These are phyloP conservation scores for Carex cristatella DNA, from an alignment of 176 grass and related monocot species.

Conservation along the genomic window DNA sequence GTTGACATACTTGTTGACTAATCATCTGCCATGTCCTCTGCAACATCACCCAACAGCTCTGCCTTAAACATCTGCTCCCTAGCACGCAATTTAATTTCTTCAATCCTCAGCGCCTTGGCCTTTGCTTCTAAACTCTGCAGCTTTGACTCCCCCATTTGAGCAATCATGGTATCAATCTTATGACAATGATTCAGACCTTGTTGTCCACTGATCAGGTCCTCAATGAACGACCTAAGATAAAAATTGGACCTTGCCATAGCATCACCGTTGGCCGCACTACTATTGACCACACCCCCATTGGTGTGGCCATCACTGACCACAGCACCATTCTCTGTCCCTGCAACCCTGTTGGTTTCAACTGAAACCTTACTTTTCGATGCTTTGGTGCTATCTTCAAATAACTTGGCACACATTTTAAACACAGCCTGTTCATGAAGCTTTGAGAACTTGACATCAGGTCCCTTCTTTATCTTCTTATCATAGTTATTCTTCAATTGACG, in stretches of 20 bases:
- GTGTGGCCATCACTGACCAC: not conserved
- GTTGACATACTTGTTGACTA: not conserved
- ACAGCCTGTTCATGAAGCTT: slow-evolving; percentile 2
- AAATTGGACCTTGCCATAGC: not conserved
- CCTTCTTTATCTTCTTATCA: not conserved
- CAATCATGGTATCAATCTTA: not conserved
- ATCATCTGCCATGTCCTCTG: not conserved
- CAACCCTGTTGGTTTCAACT: not conserved
- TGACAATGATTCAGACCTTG: not conserved
- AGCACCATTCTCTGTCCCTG: not conserved
- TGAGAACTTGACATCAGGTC: not conserved
- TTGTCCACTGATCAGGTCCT: not conserved
- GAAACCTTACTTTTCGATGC: not conserved
- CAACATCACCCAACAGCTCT: not conserved
- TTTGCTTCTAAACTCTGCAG: not conserved
- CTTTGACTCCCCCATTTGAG: not conserved
- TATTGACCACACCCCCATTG: not conserved
- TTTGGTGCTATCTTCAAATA: not conserved
- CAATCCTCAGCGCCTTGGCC: not conserved
- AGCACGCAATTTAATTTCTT: not conserved
- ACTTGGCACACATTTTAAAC: not conserved
- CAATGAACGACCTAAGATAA: not conserved
- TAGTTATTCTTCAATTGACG: not conserved
- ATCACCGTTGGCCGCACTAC: not conserved
- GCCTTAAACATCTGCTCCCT: not conserved